Base-by-base conservation (phyloP, 441 rosid genomes). In the Manihot esculenta region DNA sequence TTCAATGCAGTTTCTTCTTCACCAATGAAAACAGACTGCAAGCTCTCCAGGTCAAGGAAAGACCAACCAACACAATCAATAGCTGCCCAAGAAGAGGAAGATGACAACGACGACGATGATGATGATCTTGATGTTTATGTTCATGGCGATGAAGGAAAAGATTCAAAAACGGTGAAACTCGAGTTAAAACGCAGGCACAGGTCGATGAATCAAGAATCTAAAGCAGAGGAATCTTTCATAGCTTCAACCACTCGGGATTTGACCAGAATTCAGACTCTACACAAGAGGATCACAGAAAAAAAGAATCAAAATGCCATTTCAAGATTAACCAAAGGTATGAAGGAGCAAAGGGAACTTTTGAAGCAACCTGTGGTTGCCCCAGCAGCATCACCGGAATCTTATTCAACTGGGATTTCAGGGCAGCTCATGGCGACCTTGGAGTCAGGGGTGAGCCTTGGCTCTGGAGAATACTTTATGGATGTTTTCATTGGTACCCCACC, bases 381-480 rank as follows among this genome's bases (percentile, higher is more conserved):
- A 7, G 84, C 83, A 23, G 74, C 81, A 24, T 33, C 83, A 8
- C 79, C 82, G 24, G 82, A 77, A 47, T 70, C 86, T 57, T 68
- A 76, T 15, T 64, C 77, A 4, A 47, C 50, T 35, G 84, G 79
- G 30, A 49, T 77, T 41, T 35, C 82, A 1, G 88, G 88, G 27
- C 85, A 88, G 79, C 76, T 93, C 5, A 78, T 86, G 83, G 98
- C 95, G 1, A 90, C 93, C 23, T 68, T 93, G 76, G 94, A 83
- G 63, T 93, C 97, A 6, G 97, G 97, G 71, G 91, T 88, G 62
- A 84, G 77, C 49, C 87, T 78, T 7, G 90, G 92, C 61, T 89
- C 99, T 0, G 96, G 96, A 11, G 97, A 94, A 78, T 94, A 91
- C 74, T 89, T 94, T 76, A 86, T 94, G 79, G 97, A 94, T 69